Percentiles rank a stretch among this genome's conserved stretches.
Conservation (phyloP, 495 filamentous ascomycete species). For the Penicillium desertorum region DNA sequence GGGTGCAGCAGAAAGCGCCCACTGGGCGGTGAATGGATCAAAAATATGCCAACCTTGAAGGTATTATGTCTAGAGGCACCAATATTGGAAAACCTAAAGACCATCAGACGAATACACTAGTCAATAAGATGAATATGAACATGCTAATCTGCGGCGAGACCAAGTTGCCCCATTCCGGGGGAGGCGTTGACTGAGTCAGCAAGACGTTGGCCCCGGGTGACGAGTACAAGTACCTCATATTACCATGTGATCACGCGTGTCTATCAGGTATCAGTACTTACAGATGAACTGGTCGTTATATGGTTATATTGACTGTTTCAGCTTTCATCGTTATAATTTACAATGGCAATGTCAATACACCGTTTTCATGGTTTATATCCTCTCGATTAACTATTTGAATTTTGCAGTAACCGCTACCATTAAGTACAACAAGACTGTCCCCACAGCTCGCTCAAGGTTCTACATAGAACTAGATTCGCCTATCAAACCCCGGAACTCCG, state of each 20-base stretch:
- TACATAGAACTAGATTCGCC: slow-evolving; percentile 35
- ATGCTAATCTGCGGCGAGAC: slow-evolving; percentile 2
- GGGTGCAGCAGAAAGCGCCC: slow-evolving; percentile 9
- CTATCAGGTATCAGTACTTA: slow-evolving; percentile 2
- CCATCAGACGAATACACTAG: background rate
- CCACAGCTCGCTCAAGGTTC: background rate
- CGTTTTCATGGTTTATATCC: background rate
- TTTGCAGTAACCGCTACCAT: background rate
- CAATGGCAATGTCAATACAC: background rate
- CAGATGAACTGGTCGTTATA: no score
- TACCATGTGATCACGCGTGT: background rate
- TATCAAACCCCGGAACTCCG: slow-evolving; percentile 47
- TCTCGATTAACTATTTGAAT: background rate
- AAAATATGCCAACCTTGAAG: background rate
- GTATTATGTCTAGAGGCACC: background rate
- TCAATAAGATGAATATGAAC: background rate
- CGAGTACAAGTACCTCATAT: background rate
- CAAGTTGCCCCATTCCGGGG: background rate
- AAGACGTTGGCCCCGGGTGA: background rate
- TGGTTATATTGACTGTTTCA: no score
- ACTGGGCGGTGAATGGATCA: slow-evolving; percentile 8
- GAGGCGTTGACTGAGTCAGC: slow-evolving; percentile 23
- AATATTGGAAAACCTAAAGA: background rate
- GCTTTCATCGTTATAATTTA: background rate
- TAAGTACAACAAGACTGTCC: background rate